A percentile compares a stretch with the other conserved stretches of the same genome.
Conservation (phyloP, 2,329 filamentous ascomycete species). For the Parafenestella ontariensis region DNA sequence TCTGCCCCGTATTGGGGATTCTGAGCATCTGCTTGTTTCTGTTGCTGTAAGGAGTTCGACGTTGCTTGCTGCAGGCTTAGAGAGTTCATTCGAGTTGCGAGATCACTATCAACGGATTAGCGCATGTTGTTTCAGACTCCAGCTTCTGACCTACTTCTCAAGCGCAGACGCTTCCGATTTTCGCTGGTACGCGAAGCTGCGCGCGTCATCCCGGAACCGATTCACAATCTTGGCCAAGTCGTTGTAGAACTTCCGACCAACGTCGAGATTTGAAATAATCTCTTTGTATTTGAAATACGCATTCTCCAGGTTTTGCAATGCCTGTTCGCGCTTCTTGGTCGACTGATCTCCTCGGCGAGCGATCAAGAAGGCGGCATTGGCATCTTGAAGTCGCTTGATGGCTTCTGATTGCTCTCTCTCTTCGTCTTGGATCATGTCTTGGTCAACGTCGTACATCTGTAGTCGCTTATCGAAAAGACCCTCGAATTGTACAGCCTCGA, state of each 20-base stretch:
- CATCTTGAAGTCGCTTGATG: slow-evolving; percentile 71
- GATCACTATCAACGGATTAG: slow-evolving; percentile 54
- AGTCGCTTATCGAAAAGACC: slow-evolving; percentile 85
- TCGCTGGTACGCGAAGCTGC: slow-evolving; percentile 79
- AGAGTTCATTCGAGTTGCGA: slow-evolving; percentile 66
- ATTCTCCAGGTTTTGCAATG: slow-evolving; percentile 85
- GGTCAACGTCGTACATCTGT: slow-evolving; percentile 79
- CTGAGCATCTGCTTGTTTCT: slow-evolving; percentile 58
- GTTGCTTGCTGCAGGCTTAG: slow-evolving; percentile 59
- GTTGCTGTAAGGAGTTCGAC: slow-evolving; percentile 52
- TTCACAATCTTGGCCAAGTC: slow-evolving; percentile 88
- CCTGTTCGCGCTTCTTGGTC: slow-evolving; percentile 79
- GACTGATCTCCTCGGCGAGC: slow-evolving; percentile 73
- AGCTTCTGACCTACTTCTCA: slow-evolving; percentile 68
- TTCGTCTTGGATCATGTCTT: slow-evolving; percentile 74
- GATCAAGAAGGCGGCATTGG: slow-evolving; percentile 78
- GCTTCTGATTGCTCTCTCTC: slow-evolving; percentile 77
- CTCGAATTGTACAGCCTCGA: slow-evolving; percentile 91
- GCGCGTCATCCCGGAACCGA: slow-evolving; percentile 81
- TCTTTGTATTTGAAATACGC: slow-evolving; percentile 97
- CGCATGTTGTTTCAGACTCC: neutral
- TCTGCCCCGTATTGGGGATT: slow-evolving; percentile 65
- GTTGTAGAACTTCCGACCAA: slow-evolving; percentile 95
- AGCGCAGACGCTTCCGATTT: slow-evolving; percentile 80
- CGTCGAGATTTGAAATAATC: slow-evolving; percentile 88